Conservation (phyloP, 768 basidiomycete genomes). For the Candolleomyces eurysporus region DNA sequence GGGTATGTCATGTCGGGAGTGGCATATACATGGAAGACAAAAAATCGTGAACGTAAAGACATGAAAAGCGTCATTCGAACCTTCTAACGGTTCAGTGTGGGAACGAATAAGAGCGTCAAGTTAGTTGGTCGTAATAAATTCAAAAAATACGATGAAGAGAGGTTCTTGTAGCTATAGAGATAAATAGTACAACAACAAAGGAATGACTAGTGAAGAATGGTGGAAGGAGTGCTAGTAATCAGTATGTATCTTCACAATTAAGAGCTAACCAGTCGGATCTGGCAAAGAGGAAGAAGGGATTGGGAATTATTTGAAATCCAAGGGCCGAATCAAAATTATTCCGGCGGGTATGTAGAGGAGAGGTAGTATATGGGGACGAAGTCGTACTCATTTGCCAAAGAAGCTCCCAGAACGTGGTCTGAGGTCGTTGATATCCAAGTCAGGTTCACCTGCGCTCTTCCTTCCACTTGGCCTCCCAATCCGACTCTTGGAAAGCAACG, state of each 20-base stretch:
- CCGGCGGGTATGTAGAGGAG: neutral
- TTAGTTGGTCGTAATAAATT: neutral
- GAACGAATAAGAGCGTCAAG: no score
- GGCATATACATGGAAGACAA: no score
- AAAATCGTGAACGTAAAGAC: no score
- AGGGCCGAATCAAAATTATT: no score
- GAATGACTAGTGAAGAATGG: no score
- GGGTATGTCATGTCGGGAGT: no score
- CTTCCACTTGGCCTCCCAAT: conserved; percentile 45
- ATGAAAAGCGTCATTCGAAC: no score
- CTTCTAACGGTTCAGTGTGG: no score
- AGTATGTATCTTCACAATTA: no score
- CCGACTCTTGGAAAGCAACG: conserved; percentile 47
- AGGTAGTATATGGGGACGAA: neutral
- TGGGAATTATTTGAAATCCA: no score
- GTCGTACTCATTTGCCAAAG: conserved; percentile 4
- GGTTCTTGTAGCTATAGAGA: neutral
- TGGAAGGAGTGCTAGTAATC: no score
- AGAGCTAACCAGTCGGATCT: neutral
- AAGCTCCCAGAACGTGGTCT: conserved; percentile 26
- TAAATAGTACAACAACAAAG: neutral
- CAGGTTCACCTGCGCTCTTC: conserved; percentile 23
- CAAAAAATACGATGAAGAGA: neutral
- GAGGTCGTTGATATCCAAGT: conserved; percentile 29
- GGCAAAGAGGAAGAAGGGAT: no score